Evolutionary conservation across 1,284 basidiomycete species (phyloP).

Genomic region (Puccinia sorghi): DNA sequence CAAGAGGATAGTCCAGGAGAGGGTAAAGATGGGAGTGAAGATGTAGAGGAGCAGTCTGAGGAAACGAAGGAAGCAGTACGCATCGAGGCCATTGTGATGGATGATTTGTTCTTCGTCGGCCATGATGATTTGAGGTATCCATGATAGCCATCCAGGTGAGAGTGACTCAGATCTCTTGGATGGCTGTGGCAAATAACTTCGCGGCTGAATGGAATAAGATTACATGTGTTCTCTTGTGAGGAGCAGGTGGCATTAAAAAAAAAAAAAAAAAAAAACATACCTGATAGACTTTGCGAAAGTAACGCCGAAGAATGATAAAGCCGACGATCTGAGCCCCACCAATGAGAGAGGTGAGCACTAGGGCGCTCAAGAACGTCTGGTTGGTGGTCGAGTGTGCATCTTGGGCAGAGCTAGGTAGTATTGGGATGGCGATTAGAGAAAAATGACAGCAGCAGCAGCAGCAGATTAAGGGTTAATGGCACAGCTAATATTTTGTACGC

Average conservation of each 20-base stretch:
- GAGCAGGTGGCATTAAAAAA: not conserved
- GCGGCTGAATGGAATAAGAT: constrained; percentile 21
- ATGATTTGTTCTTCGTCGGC: constrained; percentile 57
- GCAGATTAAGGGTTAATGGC: too few relatives aligned
- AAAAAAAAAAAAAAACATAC: constrained; percentile 56
- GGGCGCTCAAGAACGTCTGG: constrained; percentile 57
- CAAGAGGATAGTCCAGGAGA: constrained; percentile 63
- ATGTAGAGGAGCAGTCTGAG: constrained; percentile 67
- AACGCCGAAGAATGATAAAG: constrained; percentile 59
- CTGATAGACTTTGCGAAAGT: constrained; percentile 59
- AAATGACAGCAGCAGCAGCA: not conserved
- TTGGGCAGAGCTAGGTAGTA: not conserved
- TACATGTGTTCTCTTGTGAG: not conserved
- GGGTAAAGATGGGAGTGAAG: constrained; percentile 51
- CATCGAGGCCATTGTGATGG: constrained; percentile 78
- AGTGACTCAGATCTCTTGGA: constrained; percentile 57
- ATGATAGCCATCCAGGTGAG: constrained; percentile 58
- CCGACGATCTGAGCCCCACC: constrained; percentile 55
- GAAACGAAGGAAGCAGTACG: constrained; percentile 90
- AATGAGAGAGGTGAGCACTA: constrained; percentile 57
- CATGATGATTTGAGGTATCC: constrained; percentile 59
- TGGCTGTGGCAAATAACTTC: constrained; percentile 24
- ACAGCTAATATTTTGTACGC: not conserved
- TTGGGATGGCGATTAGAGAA: not conserved
- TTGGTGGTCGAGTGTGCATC: constrained; percentile 53